phyloP scores from a whole-genome alignment of 2,329 filamentous ascomycete genomes.

The Ophiostoma pallidulum region DNA sequence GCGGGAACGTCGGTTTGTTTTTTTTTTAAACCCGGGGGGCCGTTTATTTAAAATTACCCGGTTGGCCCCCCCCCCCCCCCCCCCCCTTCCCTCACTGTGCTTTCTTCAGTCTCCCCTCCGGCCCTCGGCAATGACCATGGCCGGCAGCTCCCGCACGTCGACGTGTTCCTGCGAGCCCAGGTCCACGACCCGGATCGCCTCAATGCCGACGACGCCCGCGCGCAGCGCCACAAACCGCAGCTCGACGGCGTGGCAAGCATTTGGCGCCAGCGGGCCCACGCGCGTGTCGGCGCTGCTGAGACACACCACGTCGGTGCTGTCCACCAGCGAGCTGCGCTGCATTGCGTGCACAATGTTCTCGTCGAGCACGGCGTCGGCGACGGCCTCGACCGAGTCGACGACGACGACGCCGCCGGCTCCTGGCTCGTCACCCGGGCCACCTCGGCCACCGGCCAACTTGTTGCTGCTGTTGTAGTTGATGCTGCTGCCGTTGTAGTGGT shows the following conservation, averaged over 20 bases:
- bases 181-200: constrained; percentile 65
- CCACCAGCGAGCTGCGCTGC: constrained; percentile 55
- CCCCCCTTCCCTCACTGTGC: not conserved
- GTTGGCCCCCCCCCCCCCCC: no score
- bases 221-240: constrained; percentile 61
- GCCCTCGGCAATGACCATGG: constrained; percentile 43
- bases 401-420: constrained; percentile 1
- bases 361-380: constrained; percentile 61
- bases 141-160: constrained; percentile 65
- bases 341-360: constrained; percentile 62
- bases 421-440: not conserved
- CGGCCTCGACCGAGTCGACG: constrained; percentile 21
- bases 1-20: no score
- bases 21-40: no score
- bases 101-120: constrained; percentile 18
- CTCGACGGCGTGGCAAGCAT: constrained; percentile 64
- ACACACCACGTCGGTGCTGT: constrained; percentile 60
- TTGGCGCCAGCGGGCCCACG: constrained; percentile 61
- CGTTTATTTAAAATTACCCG: no score
- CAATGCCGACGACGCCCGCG: constrained; percentile 58
- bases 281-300: constrained; percentile 62
- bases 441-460: no score
- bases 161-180: constrained; percentile 65
- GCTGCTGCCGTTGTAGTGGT: no score
- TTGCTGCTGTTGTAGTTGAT: constrained; percentile 6